Percentiles rank a stretch among this genome's conserved stretches.
Conservation (phyloP, 805 yeast genomes). For the Starmerella apis region DNA sequence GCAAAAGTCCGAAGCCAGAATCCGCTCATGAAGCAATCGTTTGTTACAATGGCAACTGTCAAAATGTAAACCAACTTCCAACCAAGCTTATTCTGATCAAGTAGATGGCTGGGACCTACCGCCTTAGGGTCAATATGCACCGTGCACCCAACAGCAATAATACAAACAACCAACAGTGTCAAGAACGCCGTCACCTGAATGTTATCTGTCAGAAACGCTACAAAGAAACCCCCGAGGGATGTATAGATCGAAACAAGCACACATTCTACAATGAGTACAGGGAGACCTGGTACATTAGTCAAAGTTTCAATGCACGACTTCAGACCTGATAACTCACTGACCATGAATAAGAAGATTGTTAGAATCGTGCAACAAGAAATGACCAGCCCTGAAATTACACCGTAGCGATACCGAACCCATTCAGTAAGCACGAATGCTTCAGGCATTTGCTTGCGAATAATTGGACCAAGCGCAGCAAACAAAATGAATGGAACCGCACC, state of each 20-base stretch:
- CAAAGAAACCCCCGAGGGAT: conserved; percentile 76
- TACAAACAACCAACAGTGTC: conserved; percentile 54
- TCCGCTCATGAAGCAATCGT: conserved; percentile 82
- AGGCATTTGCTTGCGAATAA: conserved; percentile 68
- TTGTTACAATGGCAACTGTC: conserved; percentile 76
- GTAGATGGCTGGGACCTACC: conserved; percentile 54
- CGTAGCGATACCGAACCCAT: conserved; percentile 84
- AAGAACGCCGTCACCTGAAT: conserved; percentile 70
- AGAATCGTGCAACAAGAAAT: conserved; percentile 70
- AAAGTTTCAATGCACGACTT: conserved; percentile 64
- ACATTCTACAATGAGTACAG: conserved; percentile 75
- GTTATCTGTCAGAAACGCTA: conserved; percentile 78
- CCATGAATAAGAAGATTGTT: conserved; percentile 77
- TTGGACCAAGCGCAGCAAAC: conserved; percentile 77
- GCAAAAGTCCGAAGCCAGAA: conserved; percentile 95
- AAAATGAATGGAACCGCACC: conserved; percentile 77
- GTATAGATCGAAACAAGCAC: conserved; percentile 82
- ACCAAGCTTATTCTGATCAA: conserved; percentile 60
- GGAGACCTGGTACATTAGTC: conserved; percentile 69
- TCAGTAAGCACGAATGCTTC: conserved; percentile 86
- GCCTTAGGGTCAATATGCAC: conserved; percentile 43
- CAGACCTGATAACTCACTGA: conserved; percentile 74
- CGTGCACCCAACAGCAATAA: conserved; percentile 58
- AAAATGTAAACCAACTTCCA: conserved; percentile 84
- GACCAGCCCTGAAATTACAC: conserved; percentile 59